Percentiles rank a stretch among this genome's conserved stretches.
phyloP scores from a whole-genome alignment of 768 basidiomycete genomes.

The Amanita muscaria region DNA sequence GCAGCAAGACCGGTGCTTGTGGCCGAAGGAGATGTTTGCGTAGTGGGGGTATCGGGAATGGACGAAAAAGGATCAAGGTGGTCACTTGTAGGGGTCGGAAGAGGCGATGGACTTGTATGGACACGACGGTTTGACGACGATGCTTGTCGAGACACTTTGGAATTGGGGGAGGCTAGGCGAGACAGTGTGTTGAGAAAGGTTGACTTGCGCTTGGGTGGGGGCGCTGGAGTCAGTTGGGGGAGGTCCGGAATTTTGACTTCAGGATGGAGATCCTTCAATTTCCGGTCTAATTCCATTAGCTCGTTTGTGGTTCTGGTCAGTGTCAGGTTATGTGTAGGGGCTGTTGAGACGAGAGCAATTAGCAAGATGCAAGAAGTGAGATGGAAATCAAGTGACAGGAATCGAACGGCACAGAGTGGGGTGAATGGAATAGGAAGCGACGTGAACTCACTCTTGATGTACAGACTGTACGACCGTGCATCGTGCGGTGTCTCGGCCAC shows the following conservation, averaged over 20 bases:
- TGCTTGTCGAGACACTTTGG: slow-evolving; percentile 19
- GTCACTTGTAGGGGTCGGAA: slow-evolving; percentile 47
- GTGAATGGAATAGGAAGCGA: too few species aligned
- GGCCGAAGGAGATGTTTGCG: slow-evolving; percentile 31
- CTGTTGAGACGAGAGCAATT: slow-evolving; percentile 27
- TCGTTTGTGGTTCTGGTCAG: slow-evolving; percentile 72
- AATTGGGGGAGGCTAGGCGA: slow-evolving; percentile 60
- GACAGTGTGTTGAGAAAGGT: slow-evolving; percentile 83
- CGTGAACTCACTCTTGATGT: slow-evolving; percentile 76
- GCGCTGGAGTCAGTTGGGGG: slow-evolving; percentile 42
- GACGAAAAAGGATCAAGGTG: slow-evolving; percentile 52
- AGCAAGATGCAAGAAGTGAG: not conserved
- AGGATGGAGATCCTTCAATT: slow-evolving; percentile 61
- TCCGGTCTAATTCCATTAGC: slow-evolving; percentile 73
- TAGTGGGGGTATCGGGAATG: slow-evolving; percentile 17
- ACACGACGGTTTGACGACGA: slow-evolving; percentile 27
- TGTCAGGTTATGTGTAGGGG: slow-evolving; percentile 85
- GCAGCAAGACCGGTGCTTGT: slow-evolving; percentile 63
- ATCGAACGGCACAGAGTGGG: too few species aligned
- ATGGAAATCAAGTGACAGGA: too few species aligned
- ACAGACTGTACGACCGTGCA: slow-evolving; percentile 65
- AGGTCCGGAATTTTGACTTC: slow-evolving; percentile 48
- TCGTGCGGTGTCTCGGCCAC: slow-evolving; percentile 81
- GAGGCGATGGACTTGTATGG: slow-evolving; percentile 25
- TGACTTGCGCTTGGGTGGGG: slow-evolving; percentile 67